Percentiles rank a stretch among this genome's conserved stretches.
These are phyloP conservation scores for Astragalus glycyphyllos DNA, from an alignment of 306 rosid species.

Conservation along the genomic window DNA sequence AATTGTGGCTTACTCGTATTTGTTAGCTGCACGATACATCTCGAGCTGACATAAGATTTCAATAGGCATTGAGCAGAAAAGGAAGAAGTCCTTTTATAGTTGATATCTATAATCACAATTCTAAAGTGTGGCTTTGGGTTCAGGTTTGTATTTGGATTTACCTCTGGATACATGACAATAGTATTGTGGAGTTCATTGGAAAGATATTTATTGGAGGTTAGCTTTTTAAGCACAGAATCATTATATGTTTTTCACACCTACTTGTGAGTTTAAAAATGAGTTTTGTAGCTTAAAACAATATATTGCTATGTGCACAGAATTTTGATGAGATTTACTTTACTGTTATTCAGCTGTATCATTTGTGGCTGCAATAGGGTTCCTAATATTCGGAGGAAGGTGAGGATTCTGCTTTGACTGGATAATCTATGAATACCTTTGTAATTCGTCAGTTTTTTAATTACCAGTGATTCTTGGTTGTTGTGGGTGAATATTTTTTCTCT, in stretches of 20 bases:
- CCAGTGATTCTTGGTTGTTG: slow-evolving; percentile 19
- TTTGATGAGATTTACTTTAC: not conserved
- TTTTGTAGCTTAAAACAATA: slow-evolving; percentile 28
- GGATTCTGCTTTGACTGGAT: slow-evolving; percentile 41
- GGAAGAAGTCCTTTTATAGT: slow-evolving; percentile 5
- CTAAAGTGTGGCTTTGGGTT: slow-evolving; percentile 41
- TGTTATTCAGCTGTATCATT: slow-evolving; percentile 72
- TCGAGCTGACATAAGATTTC: slow-evolving; percentile 17
- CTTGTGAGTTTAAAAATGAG: slow-evolving; percentile 31
- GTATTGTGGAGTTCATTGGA: slow-evolving; percentile 66
- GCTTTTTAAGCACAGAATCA: slow-evolving; percentile 39
- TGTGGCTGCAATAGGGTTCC: slow-evolving; percentile 86
- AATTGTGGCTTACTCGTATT: not conserved
- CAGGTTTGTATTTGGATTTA: slow-evolving; percentile 92
- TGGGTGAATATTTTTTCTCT: not conserved
- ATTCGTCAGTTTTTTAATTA: slow-evolving; percentile 29
- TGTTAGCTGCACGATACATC: no score
- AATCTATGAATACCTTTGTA: slow-evolving; percentile 32
- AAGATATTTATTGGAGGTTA: slow-evolving; percentile 90
- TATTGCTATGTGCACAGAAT: slow-evolving; percentile 22
- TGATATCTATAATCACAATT: slow-evolving; percentile 27
- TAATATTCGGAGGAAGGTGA: slow-evolving; percentile 97
- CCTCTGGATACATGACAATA: slow-evolving; percentile 73
- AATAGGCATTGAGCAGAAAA: not conserved
- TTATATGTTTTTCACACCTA: slow-evolving; percentile 25